Percentiles rank a stretch among this genome's conserved stretches.
phyloP scores from a whole-genome alignment of 768 basidiomycete species.

The Tricholoma sp. region DNA sequence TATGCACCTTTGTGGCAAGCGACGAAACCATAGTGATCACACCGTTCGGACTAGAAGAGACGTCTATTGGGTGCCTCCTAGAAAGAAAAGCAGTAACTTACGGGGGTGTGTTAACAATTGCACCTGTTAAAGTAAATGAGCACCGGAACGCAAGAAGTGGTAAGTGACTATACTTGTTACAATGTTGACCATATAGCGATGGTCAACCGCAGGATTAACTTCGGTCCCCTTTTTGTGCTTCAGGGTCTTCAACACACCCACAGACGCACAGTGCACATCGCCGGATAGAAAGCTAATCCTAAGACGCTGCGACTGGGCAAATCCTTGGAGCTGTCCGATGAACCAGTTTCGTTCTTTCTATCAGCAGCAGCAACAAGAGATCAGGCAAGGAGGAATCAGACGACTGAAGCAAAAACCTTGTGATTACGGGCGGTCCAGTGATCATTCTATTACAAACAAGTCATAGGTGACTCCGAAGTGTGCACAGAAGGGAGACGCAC shows the following conservation, averaged over 20 bases:
- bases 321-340: conserved; percentile 69
- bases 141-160: not conserved
- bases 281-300: conserved; percentile 87
- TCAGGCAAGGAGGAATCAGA: not conserved
- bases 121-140: conserved; percentile 38
- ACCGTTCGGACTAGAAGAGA: conserved; percentile 46
- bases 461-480: not conserved
- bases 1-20: conserved; percentile 77
- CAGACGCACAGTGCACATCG: conserved; percentile 90
- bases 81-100: conserved; percentile 26
- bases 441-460: conserved; percentile 54
- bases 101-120: conserved; percentile 95
- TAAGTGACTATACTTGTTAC: conserved; percentile 56
- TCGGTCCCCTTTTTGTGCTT: conserved; percentile 42
- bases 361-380: conserved; percentile 6
- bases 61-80: not conserved
- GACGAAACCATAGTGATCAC: conserved; percentile 80
- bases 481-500: conserved; percentile 31
- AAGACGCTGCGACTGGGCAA: conserved; percentile 55
- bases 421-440: conserved; percentile 86
- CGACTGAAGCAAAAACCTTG: conserved; percentile 43
- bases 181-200: conserved; percentile 89
- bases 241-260: conserved; percentile 71
- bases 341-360: conserved; percentile 91
- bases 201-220: conserved; percentile 53